Base-by-base conservation (phyloP, 1,284 basidiomycete species). In the Prillingera fragicola region DNA sequence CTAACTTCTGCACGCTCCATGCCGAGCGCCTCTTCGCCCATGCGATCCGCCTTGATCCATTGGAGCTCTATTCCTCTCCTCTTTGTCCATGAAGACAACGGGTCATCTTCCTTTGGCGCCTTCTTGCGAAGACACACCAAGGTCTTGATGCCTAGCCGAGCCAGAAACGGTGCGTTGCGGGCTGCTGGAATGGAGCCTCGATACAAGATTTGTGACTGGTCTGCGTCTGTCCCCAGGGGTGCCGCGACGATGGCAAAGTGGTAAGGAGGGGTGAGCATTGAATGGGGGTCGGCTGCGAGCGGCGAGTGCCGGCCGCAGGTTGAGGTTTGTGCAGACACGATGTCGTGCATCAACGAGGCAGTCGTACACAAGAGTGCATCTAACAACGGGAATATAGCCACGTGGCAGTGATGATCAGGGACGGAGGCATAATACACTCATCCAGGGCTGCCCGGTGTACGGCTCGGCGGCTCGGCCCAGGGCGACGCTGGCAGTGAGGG, bases 121-220 rank as follows among this genome's bases (percentile, higher is more conserved):
- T 81, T 81, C 52, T 73, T 72, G 19, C 73, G 69, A 12, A 83
- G 70, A 14, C 75, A 73, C 1, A 72, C 43, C 47, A 83, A 77
- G 43, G 82, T 81, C 23, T 76, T 77, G 13, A 79, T 71, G 1
- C 79, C 60, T 10, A 82, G 65, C 8, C 60, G 45, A 8, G 45
- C 43, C 5, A 67, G 18, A 43, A 67, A 67, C 5, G 59, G 42
- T 7, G 63, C 50, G 39, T 68, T 69, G 18, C 65, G 58, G n/a
- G 47, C 41, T 0, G 54, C 55, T 0, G 67, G 67, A 14, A 65
- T 39, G 2, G 65, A 58, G 2, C 63, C 67, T 24, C 67, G 49
- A 40, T 67, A 69, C 15, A 69, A 57, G 19, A 63, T 57, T 22
- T 67, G 46, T 10, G 36, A 13, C n/a, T 17, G 6, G 24, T 25